Base-by-base conservation (phyloP, 139 green algal genomes). In the Asterochloris sp. region DNA sequence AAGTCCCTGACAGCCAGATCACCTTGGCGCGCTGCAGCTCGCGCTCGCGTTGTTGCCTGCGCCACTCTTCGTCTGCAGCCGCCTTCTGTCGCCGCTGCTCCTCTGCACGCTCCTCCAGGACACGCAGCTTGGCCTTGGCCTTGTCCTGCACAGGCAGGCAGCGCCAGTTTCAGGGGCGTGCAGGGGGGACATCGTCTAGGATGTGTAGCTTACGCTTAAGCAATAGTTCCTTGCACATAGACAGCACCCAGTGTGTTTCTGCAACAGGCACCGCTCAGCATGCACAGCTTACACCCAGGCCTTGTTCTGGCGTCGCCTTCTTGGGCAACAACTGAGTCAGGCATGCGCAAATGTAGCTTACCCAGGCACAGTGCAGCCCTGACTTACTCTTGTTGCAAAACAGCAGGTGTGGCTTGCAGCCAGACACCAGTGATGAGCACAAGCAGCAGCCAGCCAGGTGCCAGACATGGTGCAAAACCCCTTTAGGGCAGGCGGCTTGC, bases 41-140 rank as follows among this genome's bases (percentile, higher is more conserved):
- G 0, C 93, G 78, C 73, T 95, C 89, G 4, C 89, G 84, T 86
- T 97, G 93, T 76, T 91, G 85, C 62, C 77, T 69, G n/a, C 89
- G 84, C 92, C 92, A 95, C 61, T 91, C 84, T 26, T 84, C 83
- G 29, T 95, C 92, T 23, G 89, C 83, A 38, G 91, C 87, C 38
- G 83, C 82, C 82, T 92, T 91, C 14, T 88, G 88, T 26, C 79
- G 80, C 0, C 79, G 83, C 87, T 93, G 85, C 84, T 96, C 90
- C 80, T 89, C 78, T 9, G 89, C 82, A 2, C 89, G 81, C 54
- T 74, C 79, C 87, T 95, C 91, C 82, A 93, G 78, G n/a, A 71
- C 29, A 64, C n/a, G 68, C 74, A 87, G 83, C 83, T 91, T 91
- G 63, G 81, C 82, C 71, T 91, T 84, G 12, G 85, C 86, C 75